Base-by-base conservation (phyloP, 345 rosid genomes). In the Kernera saxatilis region DNA sequence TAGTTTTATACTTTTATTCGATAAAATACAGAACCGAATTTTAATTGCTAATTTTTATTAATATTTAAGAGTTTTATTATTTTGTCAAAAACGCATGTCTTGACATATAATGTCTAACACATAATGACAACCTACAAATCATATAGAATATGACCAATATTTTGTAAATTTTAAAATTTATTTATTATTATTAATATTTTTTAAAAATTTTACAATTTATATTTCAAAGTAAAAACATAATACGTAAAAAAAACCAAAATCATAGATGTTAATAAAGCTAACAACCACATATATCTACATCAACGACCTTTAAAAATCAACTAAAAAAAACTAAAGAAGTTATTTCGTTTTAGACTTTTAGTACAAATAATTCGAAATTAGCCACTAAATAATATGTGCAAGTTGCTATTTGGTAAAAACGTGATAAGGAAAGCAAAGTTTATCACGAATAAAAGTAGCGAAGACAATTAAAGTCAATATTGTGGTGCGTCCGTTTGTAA, bases 401-500 rank as follows among this genome's bases (percentile, higher is more conserved):
- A 35, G 58, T 35, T 58, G 72, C 41, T 41, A 40, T 40, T 46
- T 59, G 52, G 40, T 29, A 39, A 22, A 7, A 60, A 49, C 68
- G 41, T 71, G 75, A 71, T 30, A 50, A 7, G 67, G 41, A 23
- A 48, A 17, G 17, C 49, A 50, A 70, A 58, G 67, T 70, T 26
- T 70, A 58, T 70, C 60, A 36, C 67, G 51, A 60, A 48, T 59
- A 59, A 59, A 49, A 70, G 74, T 37, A 70, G 30, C 9, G 35
- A 40, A 59, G 18, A 37, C 67, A 59, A 49, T 13, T 36, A 27
- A 60, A 59, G 68, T 60, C 74, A 48, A 70, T 18, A 10, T 48
- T 41, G 72, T 30, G 55, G 53, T 68, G 64, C 63, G 64, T 68
- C 44, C 46, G 21, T 32, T 32, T 0, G 30, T 44, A 17, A 62